These are phyloP conservation scores for Ophiocytium majus DNA, from an alignment of 352 stramenopile species.

Conservation along the genomic window DNA sequence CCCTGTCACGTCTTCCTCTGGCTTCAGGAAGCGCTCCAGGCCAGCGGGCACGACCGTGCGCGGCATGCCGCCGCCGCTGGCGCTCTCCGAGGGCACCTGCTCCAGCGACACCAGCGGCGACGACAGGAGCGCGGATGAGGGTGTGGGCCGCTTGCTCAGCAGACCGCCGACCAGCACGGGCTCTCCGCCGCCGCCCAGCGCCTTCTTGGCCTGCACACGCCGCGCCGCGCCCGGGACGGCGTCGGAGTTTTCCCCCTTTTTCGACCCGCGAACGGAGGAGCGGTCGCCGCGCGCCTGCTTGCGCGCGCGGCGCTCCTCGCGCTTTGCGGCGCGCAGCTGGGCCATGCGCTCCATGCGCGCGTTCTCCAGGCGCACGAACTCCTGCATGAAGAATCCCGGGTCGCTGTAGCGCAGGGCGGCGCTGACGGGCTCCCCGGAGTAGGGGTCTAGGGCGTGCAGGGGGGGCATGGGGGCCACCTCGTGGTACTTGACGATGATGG, in stretches of 20 bases:
- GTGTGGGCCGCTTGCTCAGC: neutral
- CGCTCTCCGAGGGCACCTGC: too few species aligned
- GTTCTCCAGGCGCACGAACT: conserved; percentile 9
- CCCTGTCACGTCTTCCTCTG: conserved; percentile 12
- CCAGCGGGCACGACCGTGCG: neutral
- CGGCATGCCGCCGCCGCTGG: neutral
- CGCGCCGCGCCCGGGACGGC: neutral
- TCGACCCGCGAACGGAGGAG: neutral
- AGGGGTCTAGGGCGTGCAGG: conserved; percentile 1
- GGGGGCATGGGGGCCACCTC: conserved; percentile 1
- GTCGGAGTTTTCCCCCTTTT: neutral
- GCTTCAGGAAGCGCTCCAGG: neutral
- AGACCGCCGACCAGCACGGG: neutral
- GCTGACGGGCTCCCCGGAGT: neutral
- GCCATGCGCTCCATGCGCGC: conserved; percentile 18
- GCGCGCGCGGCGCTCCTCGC: neutral
- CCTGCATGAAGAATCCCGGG: conserved; percentile 13
- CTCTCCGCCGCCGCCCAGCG: neutral
- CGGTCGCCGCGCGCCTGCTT: neutral
- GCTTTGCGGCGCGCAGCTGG: neutral
- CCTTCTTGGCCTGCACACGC: conserved; percentile 2
- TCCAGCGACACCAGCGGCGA: neutral
- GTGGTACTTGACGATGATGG: neutral
- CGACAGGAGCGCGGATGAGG: neutral
- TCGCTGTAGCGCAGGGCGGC: neutral